Evolutionary conservation across 495 filamentous ascomycete species (phyloP), one percentile per base, ranked within the genome.

Genomic region (Hypoxylon intermedium): DNA sequence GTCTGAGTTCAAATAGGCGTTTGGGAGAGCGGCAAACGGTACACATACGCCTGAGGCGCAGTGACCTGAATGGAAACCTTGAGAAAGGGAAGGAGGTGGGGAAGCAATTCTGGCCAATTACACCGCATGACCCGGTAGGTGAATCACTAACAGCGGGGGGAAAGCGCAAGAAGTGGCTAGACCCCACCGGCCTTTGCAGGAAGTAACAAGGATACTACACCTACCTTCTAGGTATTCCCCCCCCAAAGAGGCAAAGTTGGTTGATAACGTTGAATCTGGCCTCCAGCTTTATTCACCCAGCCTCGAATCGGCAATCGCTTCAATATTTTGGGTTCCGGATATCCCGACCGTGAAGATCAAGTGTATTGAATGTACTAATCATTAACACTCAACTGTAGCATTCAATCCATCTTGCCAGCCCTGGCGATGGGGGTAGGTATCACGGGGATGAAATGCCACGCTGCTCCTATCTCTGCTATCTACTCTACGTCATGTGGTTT

Each of bases 21-120:
- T 60, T 50, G 52, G 45, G 47, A 34, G 38, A 64, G 54, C 48
- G 60, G 60, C 55, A 59, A 60, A 56, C 55, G 51, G 47, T 26
- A 54, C 45, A 15, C 45, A 38, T 43, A 51, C 33, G 53, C 33
- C 62, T 57, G 65, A 65, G 65, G 65, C 58, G 68, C 62, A 71
- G 66, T 60, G 36, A 23, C 65, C 59, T 50, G 58, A 63, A 60
- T 67, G 53, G 67, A 70, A 70, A 53, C 57, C 58, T 64, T 68
- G 42, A 53, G 67, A 70, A 71, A 48, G 45, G 65, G 56, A 67
- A 58, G 42, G 62, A 48, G 65, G 51, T n/a, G 59, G 51, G 58
- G 42, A 41, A 19, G 2, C 19, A 5, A 23, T 16, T 11, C 9
- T 23, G 23, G 11, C 68, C 68, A 71, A 69, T 71, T 34, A 65